Evolutionary conservation across 305 asterid genomes (phyloP), one percentile per base, ranked within the genome.

Genomic region (Fraxinus sp.): DNA sequence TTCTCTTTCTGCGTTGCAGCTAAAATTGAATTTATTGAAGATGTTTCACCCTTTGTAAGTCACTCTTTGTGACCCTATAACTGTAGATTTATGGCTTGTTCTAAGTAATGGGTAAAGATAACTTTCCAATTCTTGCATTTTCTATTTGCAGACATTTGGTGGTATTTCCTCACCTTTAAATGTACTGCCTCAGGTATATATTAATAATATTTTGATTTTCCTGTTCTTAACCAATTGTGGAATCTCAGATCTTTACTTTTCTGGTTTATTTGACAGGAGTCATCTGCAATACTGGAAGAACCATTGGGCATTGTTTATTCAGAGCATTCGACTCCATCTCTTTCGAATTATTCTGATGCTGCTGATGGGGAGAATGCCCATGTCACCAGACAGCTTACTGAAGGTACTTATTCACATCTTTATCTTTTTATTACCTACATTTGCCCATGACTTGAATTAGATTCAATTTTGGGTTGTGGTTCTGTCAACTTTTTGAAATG

Each of bases 121-220:
- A 44, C 16, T 74, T 28, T 75, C 84, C 71, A 81, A 74, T 80
- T 78, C 30, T 37, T 57, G 62, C 68, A 49, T 71, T 72, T 80
- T 80, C 74, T 83, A 71, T 75, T 74, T 87, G 84, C 84, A 95
- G 99, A 84, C 95, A 26, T 89, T 91, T 84, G 89, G 93, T 87
- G 94, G 94, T 35, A 3, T 3, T 3, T 3, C 5, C 5, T 3
- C 76, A 82, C 95, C 94, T 57, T 89, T 94, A 79, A 89, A 92
- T 91, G 91, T 91, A 84, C 85, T 95, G 73, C 98, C 98, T 70
- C 98, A 91, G 93, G 98, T 95, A 78, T 86, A 76, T 35, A 76
- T 84, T 77, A 79, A 78, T 82, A 85, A 79, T 75, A 71, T n/a
- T 84, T 66, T 36, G 5, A 44, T 57, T 77, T 80, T 44, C 28